Base-by-base conservation (phyloP, 805 yeast species). In the Metschnikowia lunata region DNA sequence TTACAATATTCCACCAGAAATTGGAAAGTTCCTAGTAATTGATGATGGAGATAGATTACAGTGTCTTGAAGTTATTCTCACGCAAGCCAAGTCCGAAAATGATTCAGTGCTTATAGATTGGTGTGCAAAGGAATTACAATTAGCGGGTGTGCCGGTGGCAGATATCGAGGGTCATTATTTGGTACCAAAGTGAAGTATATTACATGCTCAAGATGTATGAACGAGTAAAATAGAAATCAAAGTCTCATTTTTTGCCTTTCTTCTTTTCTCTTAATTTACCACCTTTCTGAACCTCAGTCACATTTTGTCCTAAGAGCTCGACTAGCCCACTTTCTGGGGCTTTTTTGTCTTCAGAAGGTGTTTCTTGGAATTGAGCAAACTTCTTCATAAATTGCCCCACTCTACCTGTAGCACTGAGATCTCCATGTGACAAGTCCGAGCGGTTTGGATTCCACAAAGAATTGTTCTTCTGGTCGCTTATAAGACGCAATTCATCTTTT, bases 371-470 rank as follows among this genome's bases (percentile, higher is more conserved):
- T 13, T 58, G 57, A 2, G 83, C 66, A 59, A 76, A 86, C 62
- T 76, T 84, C 62, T 79, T 78, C 62, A 79, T 84, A 74, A 85
- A 86, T 63, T 78, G 83, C 63, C 77, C 81, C 58, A 90, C 69
- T 63, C 82, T 83, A 56, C 95, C 96, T 41, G 87, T 83, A 11
- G 93, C 86, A 62, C 80, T 86, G n/a, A 86, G 83, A 64, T 87
- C 95, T 30, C 79, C 75, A 36, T 82, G 76, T 40, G 78, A 78
- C 56, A 87, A 71, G 63, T 88, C 93, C 18, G 85, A 79, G 66
- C 90, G 80, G 50, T 85, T 78, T 41, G 89, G 88, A 66, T 93
- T 93, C 97, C 97, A 93, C 43, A 86, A 64, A 30, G 89, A 80
- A 57, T 80, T 82, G 58, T 86, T 87, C 67, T 96, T 80, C 73